Evolutionary conservation across 2,329 filamentous ascomycete genomes (phyloP).

Genomic region (Epichloe typhina): DNA sequence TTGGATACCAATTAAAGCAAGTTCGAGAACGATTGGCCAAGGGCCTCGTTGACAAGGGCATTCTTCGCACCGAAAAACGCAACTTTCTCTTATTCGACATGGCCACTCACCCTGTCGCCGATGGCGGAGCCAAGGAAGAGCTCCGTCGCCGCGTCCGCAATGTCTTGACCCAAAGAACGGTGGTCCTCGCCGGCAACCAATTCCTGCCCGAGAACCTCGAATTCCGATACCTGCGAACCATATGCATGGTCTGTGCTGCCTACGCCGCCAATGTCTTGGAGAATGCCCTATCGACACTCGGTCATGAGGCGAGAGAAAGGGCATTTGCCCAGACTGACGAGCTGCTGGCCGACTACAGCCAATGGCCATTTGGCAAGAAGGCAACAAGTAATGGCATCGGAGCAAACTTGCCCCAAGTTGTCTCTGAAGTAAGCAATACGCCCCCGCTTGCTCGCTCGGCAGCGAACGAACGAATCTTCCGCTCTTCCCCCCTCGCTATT

Average conservation of each 20-base stretch:
- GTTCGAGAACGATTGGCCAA: slow-evolving; percentile 95
- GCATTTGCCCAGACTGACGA: slow-evolving; percentile 97
- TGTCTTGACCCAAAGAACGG: slow-evolving; percentile 83
- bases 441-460: neutral
- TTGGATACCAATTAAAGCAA: slow-evolving; percentile 98
- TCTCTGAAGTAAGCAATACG: slow-evolving; percentile 48
- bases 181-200: slow-evolving; percentile 73
- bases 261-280: slow-evolving; percentile 97
- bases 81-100: slow-evolving; percentile 99
- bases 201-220: slow-evolving; percentile 92
- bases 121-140: slow-evolving; percentile 94
- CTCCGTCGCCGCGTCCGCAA: slow-evolving; percentile 86
- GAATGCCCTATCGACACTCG: slow-evolving; percentile 87
- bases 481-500: neutral
- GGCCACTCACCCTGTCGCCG: slow-evolving; percentile 95
- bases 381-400: slow-evolving; percentile 71
- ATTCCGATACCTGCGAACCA: slow-evolving; percentile 81
- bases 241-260: slow-evolving; percentile 93
- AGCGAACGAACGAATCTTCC: neutral
- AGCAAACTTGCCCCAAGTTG: slow-evolving; percentile 78
- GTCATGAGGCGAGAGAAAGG: slow-evolving; percentile 85
- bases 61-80: slow-evolving; percentile 94
- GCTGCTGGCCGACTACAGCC: slow-evolving; percentile 86
- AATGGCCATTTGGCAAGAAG: slow-evolving; percentile 90
- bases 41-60: slow-evolving; percentile 95